A percentile compares a stretch with the other conserved stretches of the same genome.
Evolutionary conservation across 202 grass and related monocot genomes (phyloP).

Genomic region (Panicum virgatum): DNA sequence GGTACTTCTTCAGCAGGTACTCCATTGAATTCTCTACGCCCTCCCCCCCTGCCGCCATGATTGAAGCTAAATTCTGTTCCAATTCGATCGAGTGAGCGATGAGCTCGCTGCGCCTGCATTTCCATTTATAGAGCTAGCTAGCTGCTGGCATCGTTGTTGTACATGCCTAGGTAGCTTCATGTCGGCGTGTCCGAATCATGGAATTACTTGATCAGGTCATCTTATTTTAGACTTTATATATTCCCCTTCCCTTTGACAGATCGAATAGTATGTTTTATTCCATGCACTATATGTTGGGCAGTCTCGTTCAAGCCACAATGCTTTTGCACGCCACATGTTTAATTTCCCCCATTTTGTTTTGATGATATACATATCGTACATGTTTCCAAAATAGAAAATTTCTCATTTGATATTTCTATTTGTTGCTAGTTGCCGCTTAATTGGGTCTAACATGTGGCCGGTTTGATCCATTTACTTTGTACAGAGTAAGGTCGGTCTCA

Average conservation of each 20-base stretch:
- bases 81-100: background rate
- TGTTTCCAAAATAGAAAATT: too few species aligned
- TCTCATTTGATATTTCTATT: too few species aligned
- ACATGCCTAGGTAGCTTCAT: too few species aligned
- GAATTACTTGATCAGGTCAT: background rate
- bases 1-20: background rate
- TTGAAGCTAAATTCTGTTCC: background rate
- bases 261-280: background rate
- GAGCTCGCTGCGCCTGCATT: background rate
- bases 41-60: too few species aligned
- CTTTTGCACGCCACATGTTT: too few species aligned
- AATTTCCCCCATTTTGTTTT: too few species aligned
- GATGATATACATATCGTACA: too few species aligned
- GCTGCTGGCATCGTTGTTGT: background rate
- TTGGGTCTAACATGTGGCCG: too few species aligned
- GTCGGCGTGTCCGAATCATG: background rate
- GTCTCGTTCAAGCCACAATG: background rate
- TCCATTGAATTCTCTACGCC: background rate
- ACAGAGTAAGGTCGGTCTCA: too few species aligned
- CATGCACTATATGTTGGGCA: background rate
- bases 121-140: background rate
- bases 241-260: background rate
- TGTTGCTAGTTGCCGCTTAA: too few species aligned
- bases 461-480: too few species aligned
- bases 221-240: background rate